These are phyloP conservation scores for Strobilomyces confusus DNA, from an alignment of 768 basidiomycete genomes.

Conservation along the genomic window DNA sequence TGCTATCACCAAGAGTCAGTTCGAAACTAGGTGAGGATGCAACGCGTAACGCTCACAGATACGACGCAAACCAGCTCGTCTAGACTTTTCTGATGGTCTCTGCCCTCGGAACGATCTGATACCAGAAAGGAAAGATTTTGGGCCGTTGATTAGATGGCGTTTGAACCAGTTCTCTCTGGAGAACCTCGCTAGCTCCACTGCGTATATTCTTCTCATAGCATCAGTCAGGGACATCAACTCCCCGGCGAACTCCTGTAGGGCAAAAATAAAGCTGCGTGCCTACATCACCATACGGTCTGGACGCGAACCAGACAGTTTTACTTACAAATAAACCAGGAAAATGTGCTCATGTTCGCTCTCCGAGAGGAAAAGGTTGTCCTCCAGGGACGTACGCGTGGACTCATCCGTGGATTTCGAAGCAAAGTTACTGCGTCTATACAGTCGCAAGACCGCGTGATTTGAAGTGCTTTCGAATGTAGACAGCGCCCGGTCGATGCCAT, in stretches of 20 bases:
- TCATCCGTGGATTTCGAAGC: conserved; percentile 10
- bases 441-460: conserved; percentile 74
- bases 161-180: conserved; percentile 38
- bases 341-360: conserved; percentile 74
- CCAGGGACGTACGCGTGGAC: conserved; percentile 14
- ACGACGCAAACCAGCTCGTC: conserved; percentile 27
- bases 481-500: conserved; percentile 64
- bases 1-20: conserved; percentile 31
- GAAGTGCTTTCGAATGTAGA: conserved; percentile 77
- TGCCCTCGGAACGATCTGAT: conserved; percentile 17
- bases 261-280: conserved; percentile 82
- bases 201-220: conserved; percentile 76
- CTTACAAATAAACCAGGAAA: conserved; percentile 90
- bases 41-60: conserved; percentile 39
- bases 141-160: conserved; percentile 30
- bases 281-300: conserved; percentile 7
- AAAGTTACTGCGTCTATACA: conserved; percentile 57
- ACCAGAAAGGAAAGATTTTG: conserved; percentile 20
- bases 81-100: conserved; percentile 10
- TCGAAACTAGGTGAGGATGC: neutral
- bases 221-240: conserved; percentile 82
- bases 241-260: conserved; percentile 87
- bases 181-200: conserved; percentile 51
- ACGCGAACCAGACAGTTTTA: conserved; percentile 7
- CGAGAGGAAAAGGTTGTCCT: conserved; percentile 36